A percentile compares a stretch with the other conserved stretches of the same genome.
Evolutionary conservation across 208 protist species (phyloP).

Genomic region (Leishmania amazonensis): DNA sequence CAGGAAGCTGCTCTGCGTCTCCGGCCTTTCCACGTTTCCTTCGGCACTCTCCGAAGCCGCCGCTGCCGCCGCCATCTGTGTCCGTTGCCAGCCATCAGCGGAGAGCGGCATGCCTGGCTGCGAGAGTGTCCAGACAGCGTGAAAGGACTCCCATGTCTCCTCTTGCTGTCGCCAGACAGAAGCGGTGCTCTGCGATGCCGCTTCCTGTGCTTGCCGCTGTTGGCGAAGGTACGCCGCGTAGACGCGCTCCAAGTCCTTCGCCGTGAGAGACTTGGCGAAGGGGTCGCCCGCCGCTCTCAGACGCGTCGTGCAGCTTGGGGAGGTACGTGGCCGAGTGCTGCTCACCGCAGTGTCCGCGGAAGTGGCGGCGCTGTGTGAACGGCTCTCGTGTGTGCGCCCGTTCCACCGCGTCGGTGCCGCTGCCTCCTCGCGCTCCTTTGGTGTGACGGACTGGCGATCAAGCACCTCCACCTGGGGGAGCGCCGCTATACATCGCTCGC

Average conservation of each 20-base stretch:
- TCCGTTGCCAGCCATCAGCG: slow-evolving; percentile 35
- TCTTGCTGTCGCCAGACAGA: slow-evolving; percentile 18
- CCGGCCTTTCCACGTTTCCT: not conserved
- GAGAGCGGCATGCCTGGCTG: slow-evolving; percentile 65
- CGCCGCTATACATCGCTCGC: slow-evolving; percentile 52
- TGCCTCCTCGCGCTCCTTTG: slow-evolving; percentile 53
- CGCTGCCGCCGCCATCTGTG: not conserved
- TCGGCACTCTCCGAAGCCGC: slow-evolving; percentile 8
- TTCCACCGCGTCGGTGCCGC: not conserved
- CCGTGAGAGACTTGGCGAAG: slow-evolving; percentile 31
- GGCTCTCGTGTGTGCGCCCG: not conserved
- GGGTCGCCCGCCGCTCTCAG: not conserved
- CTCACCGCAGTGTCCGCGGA: not conserved
- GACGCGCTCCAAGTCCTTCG: slow-evolving; percentile 33
- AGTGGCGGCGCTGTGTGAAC: not conserved
- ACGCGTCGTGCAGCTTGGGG: not conserved
- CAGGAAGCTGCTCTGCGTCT: not conserved
- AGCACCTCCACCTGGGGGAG: slow-evolving; percentile 74
- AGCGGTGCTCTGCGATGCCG: slow-evolving; percentile 5
- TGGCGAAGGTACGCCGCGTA: slow-evolving; percentile 24
- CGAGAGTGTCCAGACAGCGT: slow-evolving; percentile 63
- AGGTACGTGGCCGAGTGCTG: not conserved
- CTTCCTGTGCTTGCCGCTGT: slow-evolving; percentile 16
- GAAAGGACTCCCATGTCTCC: slow-evolving; percentile 48
- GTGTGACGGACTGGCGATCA: slow-evolving; percentile 53